Percentiles rank a stretch among this genome's conserved stretches.
phyloP scores from a whole-genome alignment of 1,284 basidiomycete genomes.

The Malassezia cuniculi region DNA sequence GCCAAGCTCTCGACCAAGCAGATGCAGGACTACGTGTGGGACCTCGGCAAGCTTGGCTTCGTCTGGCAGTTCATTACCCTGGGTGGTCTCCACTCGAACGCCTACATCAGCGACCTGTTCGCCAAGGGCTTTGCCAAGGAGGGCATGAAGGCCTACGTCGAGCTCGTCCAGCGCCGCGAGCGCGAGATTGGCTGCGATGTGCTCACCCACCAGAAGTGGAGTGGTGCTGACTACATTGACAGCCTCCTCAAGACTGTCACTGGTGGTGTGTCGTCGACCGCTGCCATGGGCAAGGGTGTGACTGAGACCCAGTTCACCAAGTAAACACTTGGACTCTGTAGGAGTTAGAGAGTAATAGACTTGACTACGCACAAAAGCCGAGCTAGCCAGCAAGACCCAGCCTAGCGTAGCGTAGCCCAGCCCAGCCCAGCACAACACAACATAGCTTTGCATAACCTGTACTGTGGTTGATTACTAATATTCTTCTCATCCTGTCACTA shows the following conservation, averaged over 20 bases:
- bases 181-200: conserved; percentile 47
- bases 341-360: no score
- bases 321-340: no score
- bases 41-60: conserved; percentile 82
- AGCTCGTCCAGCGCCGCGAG: conserved; percentile 50
- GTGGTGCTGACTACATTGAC: conserved; percentile 84
- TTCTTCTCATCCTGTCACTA: no score
- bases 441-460: no score
- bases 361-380: no score
- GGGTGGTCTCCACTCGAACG: conserved; percentile 89
- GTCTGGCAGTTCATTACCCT: conserved; percentile 98
- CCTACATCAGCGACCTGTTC: conserved; percentile 88
- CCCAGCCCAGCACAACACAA: no score
- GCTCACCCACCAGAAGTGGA: conserved; percentile 57
- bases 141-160: conserved; percentile 55
- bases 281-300: conserved; percentile 86
- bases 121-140: conserved; percentile 72
- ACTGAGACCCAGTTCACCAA: conserved; percentile 71
- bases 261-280: conserved; percentile 74
- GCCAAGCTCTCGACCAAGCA: conserved; percentile 57
- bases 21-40: conserved; percentile 85
- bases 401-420: no score
- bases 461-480: no score
- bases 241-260: conserved; percentile 84
- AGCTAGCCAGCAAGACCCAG: no score